Base-by-base conservation (phyloP, 306 rosid genomes). In the Prunus armeniaca region DNA sequence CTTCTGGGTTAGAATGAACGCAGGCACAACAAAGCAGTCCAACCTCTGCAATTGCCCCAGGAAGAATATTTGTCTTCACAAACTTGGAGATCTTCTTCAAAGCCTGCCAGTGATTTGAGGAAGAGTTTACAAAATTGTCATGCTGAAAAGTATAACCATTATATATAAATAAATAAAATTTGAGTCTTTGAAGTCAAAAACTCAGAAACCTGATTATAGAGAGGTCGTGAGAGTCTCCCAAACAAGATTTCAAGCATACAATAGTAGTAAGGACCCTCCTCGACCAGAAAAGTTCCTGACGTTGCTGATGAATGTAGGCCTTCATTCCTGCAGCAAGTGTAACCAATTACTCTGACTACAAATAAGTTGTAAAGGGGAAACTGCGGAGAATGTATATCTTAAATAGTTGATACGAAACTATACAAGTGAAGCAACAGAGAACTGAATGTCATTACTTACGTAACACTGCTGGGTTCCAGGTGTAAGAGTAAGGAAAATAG, bases 21-120 rank as follows among this genome's bases (percentile, higher is more conserved):
- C 98, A 92, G 54, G 99, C 96, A 80, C 98, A 96, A 86, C 96
- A 96, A 76, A 96, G 98, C 79, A 96, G 87, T 79, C 98, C 99
- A 82, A 96, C 99, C 93, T 96, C 99, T 58, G 96, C 93, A 80
- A 91, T 80, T 84, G 98, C 98, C 79, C 98, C 99, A 13, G 96
- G 99, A 82, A 96, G 99, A 83, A 92, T 96, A 85, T 96, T 92
- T 82, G 99, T 92, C 85, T 85, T 88, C 76, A 96, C 93, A 89
- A 96, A 96, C 83, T 96, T 91, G 72, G 98, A 92, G 80, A 92
- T 84, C 89, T 92, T 92, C 86, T 91, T 96, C 83, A 96, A 83
- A 69, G 96, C 99, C 99, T 96, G 88, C 56, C 66, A 81, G 46
- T 50, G 65, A 78, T 55, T 81, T 69, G 50, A 57, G 73, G 71